Evolutionary conservation across 305 asterid species (phyloP).

Genomic region (Nicotiana rustica): DNA sequence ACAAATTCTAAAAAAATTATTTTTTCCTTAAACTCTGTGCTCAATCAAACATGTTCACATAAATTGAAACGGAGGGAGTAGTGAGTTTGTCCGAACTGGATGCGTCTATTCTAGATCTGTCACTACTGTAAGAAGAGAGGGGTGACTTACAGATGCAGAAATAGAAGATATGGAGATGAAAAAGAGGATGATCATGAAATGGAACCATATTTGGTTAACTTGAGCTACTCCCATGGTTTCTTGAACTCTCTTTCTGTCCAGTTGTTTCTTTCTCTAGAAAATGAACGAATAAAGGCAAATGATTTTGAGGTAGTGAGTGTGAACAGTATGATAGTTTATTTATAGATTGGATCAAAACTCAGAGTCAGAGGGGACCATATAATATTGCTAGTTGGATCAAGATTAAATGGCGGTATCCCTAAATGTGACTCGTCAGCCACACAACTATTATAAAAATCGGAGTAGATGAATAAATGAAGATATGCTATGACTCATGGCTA

Average conservation of each 20-base stretch:
- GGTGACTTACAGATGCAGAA: constrained; percentile 50
- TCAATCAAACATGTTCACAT: no score
- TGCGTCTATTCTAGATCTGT: neutral
- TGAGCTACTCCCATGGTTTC: constrained; percentile 15
- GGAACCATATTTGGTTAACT: neutral
- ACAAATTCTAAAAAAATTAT: no score
- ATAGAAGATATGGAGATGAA: constrained; percentile 47
- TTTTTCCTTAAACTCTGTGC: no score
- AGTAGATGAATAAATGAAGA: neutral
- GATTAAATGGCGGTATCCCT: neutral
- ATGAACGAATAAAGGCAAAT: neutral
- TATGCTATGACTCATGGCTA: neutral
- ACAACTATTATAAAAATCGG: neutral
- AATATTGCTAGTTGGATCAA: neutral
- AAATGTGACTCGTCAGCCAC: neutral
- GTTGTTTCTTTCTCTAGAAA: neutral
- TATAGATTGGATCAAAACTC: neutral
- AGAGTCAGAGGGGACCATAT: neutral
- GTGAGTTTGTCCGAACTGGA: no score
- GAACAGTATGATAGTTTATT: neutral
- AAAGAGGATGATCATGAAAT: constrained; percentile 42
- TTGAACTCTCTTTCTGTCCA: neutral
- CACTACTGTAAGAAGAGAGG: neutral
- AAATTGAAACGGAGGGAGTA: no score
- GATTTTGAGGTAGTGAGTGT: neutral